Conservation (phyloP, 176 grass and related monocot genomes). For the Poa annua region DNA sequence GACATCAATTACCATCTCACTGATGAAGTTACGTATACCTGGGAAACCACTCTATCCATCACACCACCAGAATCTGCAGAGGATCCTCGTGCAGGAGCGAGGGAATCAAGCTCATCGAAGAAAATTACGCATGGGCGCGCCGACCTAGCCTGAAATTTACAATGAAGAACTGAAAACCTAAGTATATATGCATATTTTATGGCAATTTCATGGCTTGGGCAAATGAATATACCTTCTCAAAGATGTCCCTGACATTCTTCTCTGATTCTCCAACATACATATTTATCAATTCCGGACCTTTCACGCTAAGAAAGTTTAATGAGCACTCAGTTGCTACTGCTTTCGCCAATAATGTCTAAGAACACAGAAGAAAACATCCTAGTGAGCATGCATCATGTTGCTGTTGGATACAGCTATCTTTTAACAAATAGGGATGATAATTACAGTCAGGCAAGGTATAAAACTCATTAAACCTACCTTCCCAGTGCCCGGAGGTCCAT, state of each 20-base stretch:
- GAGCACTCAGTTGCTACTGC: conserved; percentile 96
- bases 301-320: conserved; percentile 92
- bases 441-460: not conserved
- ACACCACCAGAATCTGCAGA: conserved; percentile 93
- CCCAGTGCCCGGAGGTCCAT: conserved; percentile 94
- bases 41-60: conserved; percentile 98
- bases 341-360: conserved; percentile 87
- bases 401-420: conserved; percentile 3
- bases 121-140: conserved; percentile 97
- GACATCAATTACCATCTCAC: not conserved
- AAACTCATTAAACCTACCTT: conserved; percentile 63
- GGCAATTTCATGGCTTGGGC: not conserved
- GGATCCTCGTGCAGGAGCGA: conserved; percentile 91
- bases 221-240: conserved; percentile 69
- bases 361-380: conserved; percentile 35
- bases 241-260: conserved; percentile 96
- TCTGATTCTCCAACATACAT: conserved; percentile 99
- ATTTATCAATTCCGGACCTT: conserved; percentile 94
- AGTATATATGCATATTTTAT: conserved; percentile 24
- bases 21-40: conserved; percentile 54
- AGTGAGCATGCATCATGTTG: conserved; percentile 20
- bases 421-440: conserved; percentile 18
- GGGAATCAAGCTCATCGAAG: conserved; percentile 96
- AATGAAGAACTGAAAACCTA: conserved; percentile 19
- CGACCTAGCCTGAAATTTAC: conserved; percentile 69